Evolutionary conservation across 176 grass and related monocot genomes (phyloP).

Genomic region (Carex kokanica): DNA sequence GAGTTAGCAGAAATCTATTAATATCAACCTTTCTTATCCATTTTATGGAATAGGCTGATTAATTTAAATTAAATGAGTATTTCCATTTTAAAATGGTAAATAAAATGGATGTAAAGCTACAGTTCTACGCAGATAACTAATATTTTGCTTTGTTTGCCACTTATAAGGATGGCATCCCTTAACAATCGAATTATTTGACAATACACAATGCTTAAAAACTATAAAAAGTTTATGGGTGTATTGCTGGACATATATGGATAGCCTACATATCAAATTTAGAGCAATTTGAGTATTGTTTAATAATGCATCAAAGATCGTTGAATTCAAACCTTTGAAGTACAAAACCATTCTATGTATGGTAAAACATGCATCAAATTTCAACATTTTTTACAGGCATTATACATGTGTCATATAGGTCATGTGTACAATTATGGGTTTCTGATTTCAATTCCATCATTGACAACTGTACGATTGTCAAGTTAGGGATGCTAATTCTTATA

Average conservation of each 20-base stretch:
- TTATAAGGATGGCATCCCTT: neutral
- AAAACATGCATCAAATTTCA: neutral
- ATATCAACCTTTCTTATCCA: neutral
- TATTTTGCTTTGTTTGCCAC: neutral
- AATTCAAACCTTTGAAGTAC: neutral
- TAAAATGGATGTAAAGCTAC: neutral
- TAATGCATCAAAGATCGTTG: neutral
- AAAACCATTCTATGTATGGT: neutral
- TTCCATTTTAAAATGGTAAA: neutral
- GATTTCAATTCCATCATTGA: neutral
- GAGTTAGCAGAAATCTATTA: neutral
- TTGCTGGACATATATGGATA: neutral
- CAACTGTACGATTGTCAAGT: neutral
- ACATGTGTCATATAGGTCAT: neutral
- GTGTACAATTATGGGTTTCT: neutral
- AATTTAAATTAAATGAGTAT: neutral
- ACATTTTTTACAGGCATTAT: neutral
- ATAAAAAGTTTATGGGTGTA: neutral
- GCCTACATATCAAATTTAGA: neutral
- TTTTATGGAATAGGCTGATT: neutral
- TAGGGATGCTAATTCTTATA: neutral
- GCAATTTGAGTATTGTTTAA: neutral
- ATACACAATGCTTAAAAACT: neutral
- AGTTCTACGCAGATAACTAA: neutral
- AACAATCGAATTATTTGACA: neutral